phyloP scores from a whole-genome alignment of 1,139 yeast species.

The Candida gigantensis region DNA sequence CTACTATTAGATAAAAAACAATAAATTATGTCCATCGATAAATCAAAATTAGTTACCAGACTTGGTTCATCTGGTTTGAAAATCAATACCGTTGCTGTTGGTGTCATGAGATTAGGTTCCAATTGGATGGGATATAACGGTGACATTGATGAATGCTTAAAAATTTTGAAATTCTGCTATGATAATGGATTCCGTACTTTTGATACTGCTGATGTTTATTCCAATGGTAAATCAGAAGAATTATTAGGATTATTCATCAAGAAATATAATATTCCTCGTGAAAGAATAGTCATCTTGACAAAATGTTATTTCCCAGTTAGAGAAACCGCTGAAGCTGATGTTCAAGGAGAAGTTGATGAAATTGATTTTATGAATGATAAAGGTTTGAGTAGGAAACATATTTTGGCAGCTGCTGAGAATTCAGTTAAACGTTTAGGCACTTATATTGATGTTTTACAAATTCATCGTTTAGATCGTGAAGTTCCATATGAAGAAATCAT shows the following conservation, averaged over 20 bases:
- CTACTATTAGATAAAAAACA: too few species aligned
- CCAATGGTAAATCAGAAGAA: slow-evolving; percentile 24
- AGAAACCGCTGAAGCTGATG: slow-evolving; percentile 13
- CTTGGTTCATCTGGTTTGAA: slow-evolving; percentile 6
- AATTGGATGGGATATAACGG: slow-evolving; percentile 7
- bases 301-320: slow-evolving; percentile 27
- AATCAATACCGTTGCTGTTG: slow-evolving; percentile 8
- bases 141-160: slow-evolving; percentile 16
- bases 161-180: slow-evolving; percentile 50
- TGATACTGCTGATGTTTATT: slow-evolving; percentile 29
- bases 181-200: slow-evolving; percentile 49
- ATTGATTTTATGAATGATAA: slow-evolving; percentile 20
- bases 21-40: slow-evolving; percentile 5
- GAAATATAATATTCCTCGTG: slow-evolving; percentile 24
- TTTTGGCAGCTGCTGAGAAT: slow-evolving; percentile 49
- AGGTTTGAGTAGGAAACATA: slow-evolving; percentile 56
- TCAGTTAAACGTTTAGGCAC: slow-evolving; percentile 54
- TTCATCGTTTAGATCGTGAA: slow-evolving; percentile 48
- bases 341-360: too few species aligned
- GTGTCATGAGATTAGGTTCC: slow-evolving; percentile 8
- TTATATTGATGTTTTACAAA: slow-evolving; percentile 49
- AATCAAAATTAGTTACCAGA: slow-evolving; percentile 6
- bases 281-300: slow-evolving; percentile 36
- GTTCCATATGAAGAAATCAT: slow-evolving; percentile 50
- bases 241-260: slow-evolving; percentile 22